Base-by-base conservation (phyloP, 768 basidiomycete species). In the Mycena indigotica region DNA sequence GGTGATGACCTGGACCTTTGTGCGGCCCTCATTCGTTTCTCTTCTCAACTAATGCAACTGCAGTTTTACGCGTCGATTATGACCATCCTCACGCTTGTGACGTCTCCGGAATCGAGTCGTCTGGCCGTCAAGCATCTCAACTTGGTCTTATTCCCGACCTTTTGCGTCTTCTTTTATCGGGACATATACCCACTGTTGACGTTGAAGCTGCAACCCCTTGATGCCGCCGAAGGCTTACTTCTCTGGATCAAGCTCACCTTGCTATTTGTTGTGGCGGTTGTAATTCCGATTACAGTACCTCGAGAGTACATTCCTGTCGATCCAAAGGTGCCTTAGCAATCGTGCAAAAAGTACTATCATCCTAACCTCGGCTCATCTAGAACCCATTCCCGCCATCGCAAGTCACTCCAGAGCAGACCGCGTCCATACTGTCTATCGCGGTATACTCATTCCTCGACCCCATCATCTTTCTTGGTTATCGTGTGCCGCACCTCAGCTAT, bases 131-230 rank as follows among this genome's bases (percentile, higher is more conserved):
- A 56, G 30, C 71, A 76, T 57, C 63, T 69, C 30, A 71, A 58
- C 39, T 17, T 66, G 29, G 48, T 76, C 3, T 63, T 76, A 8
- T 28, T 75, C 30, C 75, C 57, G 53, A 71, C 64, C 58, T 73
- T 61, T 73, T 58, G 55, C 1, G 73, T 85, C 1, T 88, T 82
- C 66, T 63, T 71, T 21, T 83, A 83, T 65, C 78, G 85, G 28
- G 79, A 84, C 62, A 50, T 89, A 4, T 85, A 78, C 72, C 86
- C 87, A 10, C 67, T 88, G 4, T 74, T 77, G 16, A 86, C 81
- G 3, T 83, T 71, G 66, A 70, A 72, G 3, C 65, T 77, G 17
- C 23, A 46, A 3, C 83, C 85, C 1, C 58, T 69, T 17, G 86
- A 87, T 62, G 67, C 63, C 3, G 62, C 61, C 0, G 77, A 80